These are phyloP conservation scores for Neurospora sp. DNA, from an alignment of 2,329 filamentous ascomycete genomes.

Conservation along the genomic window DNA sequence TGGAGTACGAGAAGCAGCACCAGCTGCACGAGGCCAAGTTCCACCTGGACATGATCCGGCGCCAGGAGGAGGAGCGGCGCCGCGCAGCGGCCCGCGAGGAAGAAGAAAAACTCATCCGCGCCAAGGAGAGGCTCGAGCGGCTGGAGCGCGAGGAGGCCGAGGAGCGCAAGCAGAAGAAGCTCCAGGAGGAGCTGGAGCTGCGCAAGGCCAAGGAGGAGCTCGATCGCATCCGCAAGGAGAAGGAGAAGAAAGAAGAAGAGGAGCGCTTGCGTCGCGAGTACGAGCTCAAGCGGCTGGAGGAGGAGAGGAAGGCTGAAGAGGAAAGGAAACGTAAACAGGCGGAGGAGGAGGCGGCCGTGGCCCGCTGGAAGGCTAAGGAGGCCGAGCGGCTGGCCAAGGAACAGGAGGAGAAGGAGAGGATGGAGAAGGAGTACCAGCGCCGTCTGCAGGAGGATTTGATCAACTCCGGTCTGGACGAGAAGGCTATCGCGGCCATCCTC, in stretches of 20 bases:
- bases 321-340: slow-evolving; percentile 10
- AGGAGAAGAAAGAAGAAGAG: slow-evolving; percentile 13
- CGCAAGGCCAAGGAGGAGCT: slow-evolving; percentile 37
- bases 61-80: slow-evolving; percentile 18
- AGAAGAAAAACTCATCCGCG: slow-evolving; percentile 7
- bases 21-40: slow-evolving; percentile 39
- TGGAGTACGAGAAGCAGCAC: slow-evolving; percentile 28
- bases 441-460: slow-evolving; percentile 48
- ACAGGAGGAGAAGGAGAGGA: slow-evolving; percentile 13
- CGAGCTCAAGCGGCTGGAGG: slow-evolving; percentile 15
- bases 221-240: slow-evolving; percentile 30
- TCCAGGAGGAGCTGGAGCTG: slow-evolving; percentile 18
- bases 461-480: slow-evolving; percentile 48
- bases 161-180: slow-evolving; percentile 10
- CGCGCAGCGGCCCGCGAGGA: slow-evolving; percentile 15
- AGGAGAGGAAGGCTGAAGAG: slow-evolving; percentile 14
- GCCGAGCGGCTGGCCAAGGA: slow-evolving; percentile 15
- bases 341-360: slow-evolving; percentile 13
- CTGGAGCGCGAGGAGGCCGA: slow-evolving; percentile 11
- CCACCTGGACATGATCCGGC: slow-evolving; percentile 37
- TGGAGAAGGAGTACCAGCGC: slow-evolving; percentile 32
- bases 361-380: slow-evolving; percentile 15
- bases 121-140: slow-evolving; percentile 9
- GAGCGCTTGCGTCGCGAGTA: slow-evolving; percentile 10
- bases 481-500: slow-evolving; percentile 47